A percentile compares a stretch with the other conserved stretches of the same genome.
These are phyloP conservation scores for Leptographium radiaticola DNA, from an alignment of 2,329 filamentous ascomycete species.

Conservation along the genomic window DNA sequence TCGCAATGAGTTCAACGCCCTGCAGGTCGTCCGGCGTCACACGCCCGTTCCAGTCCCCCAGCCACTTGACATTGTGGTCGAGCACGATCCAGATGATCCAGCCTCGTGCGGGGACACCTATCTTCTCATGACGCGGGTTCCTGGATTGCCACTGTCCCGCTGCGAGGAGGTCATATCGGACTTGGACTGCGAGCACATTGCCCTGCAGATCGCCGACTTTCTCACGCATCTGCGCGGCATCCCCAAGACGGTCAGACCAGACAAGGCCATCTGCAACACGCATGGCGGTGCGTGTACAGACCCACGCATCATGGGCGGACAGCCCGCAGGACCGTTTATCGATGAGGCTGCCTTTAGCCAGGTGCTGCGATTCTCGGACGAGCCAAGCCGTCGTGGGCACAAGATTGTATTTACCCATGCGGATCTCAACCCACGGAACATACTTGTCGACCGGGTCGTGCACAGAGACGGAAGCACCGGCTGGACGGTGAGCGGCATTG, in stretches of 20 bases:
- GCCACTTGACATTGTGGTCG: constrained; percentile 14
- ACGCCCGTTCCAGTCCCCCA: constrained; percentile 16
- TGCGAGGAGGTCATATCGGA: constrained; percentile 16
- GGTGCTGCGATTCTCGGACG: constrained; percentile 16
- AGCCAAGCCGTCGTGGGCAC: constrained; percentile 17
- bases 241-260: constrained; percentile 8
- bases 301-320: constrained; percentile 13
- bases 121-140: constrained; percentile 14
- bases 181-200: constrained; percentile 12
- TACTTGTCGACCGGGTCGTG: constrained; percentile 15
- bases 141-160: constrained; percentile 10
- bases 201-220: constrained; percentile 15
- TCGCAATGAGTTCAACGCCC: constrained; percentile 18
- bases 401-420: constrained; percentile 20
- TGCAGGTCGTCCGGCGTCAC: constrained; percentile 13
- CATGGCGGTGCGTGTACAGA: constrained; percentile 16
- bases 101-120: constrained; percentile 2
- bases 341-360: constrained; percentile 21
- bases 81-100: background rate
- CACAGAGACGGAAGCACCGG: constrained; percentile 13
- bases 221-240: constrained; percentile 16
- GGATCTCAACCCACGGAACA: constrained; percentile 21
- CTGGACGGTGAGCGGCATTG: constrained; percentile 13
- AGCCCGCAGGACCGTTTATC: constrained; percentile 16
- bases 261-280: constrained; percentile 18